Evolutionary conservation across 768 basidiomycete genomes (phyloP).

Genomic region (Collybia sp.): DNA sequence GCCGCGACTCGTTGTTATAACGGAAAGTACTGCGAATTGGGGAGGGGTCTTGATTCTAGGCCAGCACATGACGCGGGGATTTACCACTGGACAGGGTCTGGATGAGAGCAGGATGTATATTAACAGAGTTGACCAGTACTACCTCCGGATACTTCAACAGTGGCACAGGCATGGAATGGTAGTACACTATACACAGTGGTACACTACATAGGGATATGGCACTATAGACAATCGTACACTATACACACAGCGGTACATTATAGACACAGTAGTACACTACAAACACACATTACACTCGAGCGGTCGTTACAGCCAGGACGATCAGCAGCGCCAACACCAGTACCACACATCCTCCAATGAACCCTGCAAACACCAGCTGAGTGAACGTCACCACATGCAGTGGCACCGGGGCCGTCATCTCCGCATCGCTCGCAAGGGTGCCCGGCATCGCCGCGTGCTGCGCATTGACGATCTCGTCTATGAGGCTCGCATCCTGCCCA

Average conservation of each 20-base stretch:
- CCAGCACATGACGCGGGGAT: too few species aligned
- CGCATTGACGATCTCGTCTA: slow-evolving; percentile 19
- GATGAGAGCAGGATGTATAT: too few species aligned
- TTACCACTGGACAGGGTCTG: too few species aligned
- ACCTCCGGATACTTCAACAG: too few species aligned
- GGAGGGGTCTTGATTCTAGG: too few species aligned
- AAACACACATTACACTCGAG: background rate
- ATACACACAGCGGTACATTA: background rate
- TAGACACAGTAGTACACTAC: too few species aligned
- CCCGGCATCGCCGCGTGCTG: slow-evolving; percentile 18
- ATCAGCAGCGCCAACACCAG: slow-evolving; percentile 9
- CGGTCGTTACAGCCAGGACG: slow-evolving; percentile 5
- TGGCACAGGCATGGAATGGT: background rate
- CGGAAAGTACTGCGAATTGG: too few species aligned
- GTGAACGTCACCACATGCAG: slow-evolving; percentile 11
- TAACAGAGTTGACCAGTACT: too few species aligned
- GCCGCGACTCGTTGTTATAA: too few species aligned
- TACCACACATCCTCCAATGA: slow-evolving; percentile 11
- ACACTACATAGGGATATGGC: too few species aligned
- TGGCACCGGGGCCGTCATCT: slow-evolving; percentile 5
- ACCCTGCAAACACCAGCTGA: slow-evolving; percentile 12
- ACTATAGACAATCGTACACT: too few species aligned
- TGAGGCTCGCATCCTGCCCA: slow-evolving; percentile 19
- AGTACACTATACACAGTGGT: background rate
- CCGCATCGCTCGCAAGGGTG: slow-evolving; percentile 6